Evolutionary conservation across 1,284 basidiomycete genomes (phyloP), one percentile per base, ranked within the genome.

Genomic region (Ustilago bromivora): DNA sequence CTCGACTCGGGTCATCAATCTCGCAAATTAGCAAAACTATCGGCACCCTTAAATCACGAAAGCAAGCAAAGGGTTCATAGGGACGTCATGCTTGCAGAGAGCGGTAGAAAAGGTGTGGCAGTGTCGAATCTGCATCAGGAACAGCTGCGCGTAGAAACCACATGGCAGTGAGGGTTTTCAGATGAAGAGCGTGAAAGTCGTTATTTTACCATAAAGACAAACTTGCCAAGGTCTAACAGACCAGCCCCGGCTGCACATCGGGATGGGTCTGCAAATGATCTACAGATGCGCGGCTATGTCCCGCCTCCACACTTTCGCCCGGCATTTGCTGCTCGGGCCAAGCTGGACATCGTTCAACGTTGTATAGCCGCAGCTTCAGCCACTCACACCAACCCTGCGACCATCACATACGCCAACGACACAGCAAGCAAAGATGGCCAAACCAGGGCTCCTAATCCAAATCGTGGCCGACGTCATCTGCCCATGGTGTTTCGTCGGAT

Each of bases 401-500:
- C 46, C 10, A 49, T 28, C 46, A 28, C 23, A 23, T 17, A n/a
- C 4, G 6, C 32, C 4, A n/a, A 34, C 28, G 41, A 17, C 4
- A 35, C 15, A 38, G 32, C 36, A 47, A 66, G 11, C 31, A 40
- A 66, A 17, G 3, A 76, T 71, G 77, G 65, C 36, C 61, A 81
- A 77, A 54, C 77, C 73, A 19, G 79, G 78, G 34, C 63, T 81
- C 1, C 63, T 79, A 1, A 32, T 81, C 17, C 64, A 81, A 43
- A 47, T 79, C 0, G 68, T 71, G 1, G 75, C 74, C 23, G 79
- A 81, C 56, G 60, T 72, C 49, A 73, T 72, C 61, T 81, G 79
- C 53, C 79, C 79, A 8, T 81, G 79, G 79, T 81, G 79, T 56
- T 74, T 71, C 34, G 71, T 79, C 10, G 76, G 76, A 3, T 70